A percentile compares a stretch with the other conserved stretches of the same genome.
Conservation (phyloP, 2,329 filamentous ascomycete genomes). For the Plectosphaerella sp. region DNA sequence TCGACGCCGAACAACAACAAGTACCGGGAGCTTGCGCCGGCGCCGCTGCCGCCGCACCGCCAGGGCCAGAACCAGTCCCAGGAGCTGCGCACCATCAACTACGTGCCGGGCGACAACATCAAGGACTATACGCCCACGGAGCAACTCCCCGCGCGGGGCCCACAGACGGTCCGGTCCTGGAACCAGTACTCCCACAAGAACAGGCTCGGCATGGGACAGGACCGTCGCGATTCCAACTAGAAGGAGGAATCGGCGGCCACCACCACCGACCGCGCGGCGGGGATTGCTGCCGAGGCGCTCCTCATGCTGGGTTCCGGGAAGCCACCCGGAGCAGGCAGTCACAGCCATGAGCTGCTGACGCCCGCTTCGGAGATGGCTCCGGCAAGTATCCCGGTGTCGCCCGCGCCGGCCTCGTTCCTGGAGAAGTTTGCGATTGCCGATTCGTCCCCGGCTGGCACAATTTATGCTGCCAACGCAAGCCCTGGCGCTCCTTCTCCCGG, state of each 20-base stretch:
- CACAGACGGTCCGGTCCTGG: constrained; percentile 55
- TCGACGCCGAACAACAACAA: constrained; percentile 11
- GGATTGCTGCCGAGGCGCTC: too few species aligned
- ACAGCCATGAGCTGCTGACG: too few species aligned
- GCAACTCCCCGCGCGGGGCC: constrained; percentile 50
- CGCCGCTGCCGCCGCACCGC: constrained; percentile 48
- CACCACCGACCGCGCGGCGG: not conserved
- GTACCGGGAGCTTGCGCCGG: constrained; percentile 56
- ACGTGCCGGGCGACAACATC: constrained; percentile 49
- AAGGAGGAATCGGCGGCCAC: not conserved
- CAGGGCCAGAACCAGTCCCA: constrained; percentile 40
- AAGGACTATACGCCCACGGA: constrained; percentile 54
- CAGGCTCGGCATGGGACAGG: constrained; percentile 30
- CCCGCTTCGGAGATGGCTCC: too few species aligned
- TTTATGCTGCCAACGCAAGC: too few species aligned
- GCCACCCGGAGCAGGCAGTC: too few species aligned
- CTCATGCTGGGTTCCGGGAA: too few species aligned
- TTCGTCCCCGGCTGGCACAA: too few species aligned
- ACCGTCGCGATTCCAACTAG: constrained; percentile 13
- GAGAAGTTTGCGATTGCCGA: too few species aligned
- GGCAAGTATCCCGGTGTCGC: too few species aligned
- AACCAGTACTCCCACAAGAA: constrained; percentile 21
- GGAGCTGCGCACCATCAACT: constrained; percentile 55
- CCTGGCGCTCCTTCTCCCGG: too few species aligned
- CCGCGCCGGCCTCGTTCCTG: too few species aligned